These are phyloP conservation scores for Galerina sulciceps DNA, from an alignment of 768 basidiomycete genomes.

Conservation along the genomic window DNA sequence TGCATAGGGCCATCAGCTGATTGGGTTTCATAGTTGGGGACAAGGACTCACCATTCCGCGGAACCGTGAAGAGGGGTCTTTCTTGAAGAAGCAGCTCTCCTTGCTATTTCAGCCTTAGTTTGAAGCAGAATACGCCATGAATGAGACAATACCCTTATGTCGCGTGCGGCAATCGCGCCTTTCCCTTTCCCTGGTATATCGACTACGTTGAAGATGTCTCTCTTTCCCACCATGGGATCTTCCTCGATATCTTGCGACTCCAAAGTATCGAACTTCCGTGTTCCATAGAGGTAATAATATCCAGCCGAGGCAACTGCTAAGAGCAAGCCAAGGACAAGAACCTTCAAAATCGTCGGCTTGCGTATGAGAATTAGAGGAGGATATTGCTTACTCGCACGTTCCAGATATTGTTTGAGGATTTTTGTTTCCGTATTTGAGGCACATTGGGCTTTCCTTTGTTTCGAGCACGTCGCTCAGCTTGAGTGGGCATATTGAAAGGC, in stretches of 20 bases:
- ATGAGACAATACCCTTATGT: slow-evolving; percentile 47
- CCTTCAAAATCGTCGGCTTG: background rate
- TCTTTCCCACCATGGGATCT: background rate
- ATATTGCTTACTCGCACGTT: background rate
- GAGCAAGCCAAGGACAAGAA: background rate
- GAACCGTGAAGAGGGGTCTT: slow-evolving; percentile 56
- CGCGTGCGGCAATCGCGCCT: slow-evolving; percentile 53
- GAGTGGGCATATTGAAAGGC: background rate
- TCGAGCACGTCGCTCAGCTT: slow-evolving; percentile 1
- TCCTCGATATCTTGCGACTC: background rate
- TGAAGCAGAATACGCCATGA: background rate
- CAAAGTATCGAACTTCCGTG: background rate
- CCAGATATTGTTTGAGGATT: background rate
- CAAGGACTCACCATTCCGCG: slow-evolving; percentile 44
- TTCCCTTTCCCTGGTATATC: slow-evolving; percentile 61
- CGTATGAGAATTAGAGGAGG: background rate
- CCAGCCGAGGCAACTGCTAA: background rate
- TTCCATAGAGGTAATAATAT: background rate
- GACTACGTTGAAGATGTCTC: slow-evolving; percentile 32
- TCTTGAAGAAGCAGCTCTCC: slow-evolving; percentile 64
- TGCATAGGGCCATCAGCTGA: background rate
- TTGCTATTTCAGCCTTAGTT: slow-evolving; percentile 39
- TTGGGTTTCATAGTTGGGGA: background rate
- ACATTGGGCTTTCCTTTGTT: background rate
- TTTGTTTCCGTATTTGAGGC: background rate